Base-by-base conservation (phyloP, 2,329 filamentous ascomycete species). In the Penicillium janthinellum region DNA sequence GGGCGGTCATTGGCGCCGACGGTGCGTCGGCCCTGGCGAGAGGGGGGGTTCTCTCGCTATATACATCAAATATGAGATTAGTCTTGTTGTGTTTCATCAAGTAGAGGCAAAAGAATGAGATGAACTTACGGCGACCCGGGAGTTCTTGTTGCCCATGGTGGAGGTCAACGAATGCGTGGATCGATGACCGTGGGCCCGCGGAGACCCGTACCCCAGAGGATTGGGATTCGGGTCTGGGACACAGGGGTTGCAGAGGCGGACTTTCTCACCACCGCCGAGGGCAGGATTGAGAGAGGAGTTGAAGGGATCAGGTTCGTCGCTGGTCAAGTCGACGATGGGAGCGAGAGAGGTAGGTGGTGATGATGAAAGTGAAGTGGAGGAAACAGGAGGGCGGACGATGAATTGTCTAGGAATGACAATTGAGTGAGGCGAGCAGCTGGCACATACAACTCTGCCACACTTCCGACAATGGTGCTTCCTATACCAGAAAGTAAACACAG, bases 401-500 rank as follows among this genome's bases (percentile, higher is more conserved):
- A 91, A 98, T 72, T 95, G 91, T 65, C 93, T 86, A 0, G 94
- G 94, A 64, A 98, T 97, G 3, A 91, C 96, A 72, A 98, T 98
- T 62, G 92, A 87, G 75, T 98, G 94, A 3, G 94, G 94, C 2
- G 94, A 97, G 78, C 94, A 98, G 20, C 87, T 83, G 59, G 88
- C 88, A 76, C 94, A 98, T 25, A 98, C 94, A 8, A 98, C 93
- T 62, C 92, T 84, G 48, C 94, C 94, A 73, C 94, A 98, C 84
- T 96, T 97, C 85, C 93, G 86, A 82, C 94, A 98, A 73, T 98
- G 94, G 78, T 98, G 94, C 73, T 96, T 96, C 63, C 94, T 84
- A 71, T 91, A 88, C 79, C 92, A 91, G 67, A 96, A 89, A 72
- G 86, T 90, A 72, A 98, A 98, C 50, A 88, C 85, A 0, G 85